These are phyloP conservation scores for Lactuca sativa DNA, from an alignment of 129 eudicot species.

Conservation along the genomic window DNA sequence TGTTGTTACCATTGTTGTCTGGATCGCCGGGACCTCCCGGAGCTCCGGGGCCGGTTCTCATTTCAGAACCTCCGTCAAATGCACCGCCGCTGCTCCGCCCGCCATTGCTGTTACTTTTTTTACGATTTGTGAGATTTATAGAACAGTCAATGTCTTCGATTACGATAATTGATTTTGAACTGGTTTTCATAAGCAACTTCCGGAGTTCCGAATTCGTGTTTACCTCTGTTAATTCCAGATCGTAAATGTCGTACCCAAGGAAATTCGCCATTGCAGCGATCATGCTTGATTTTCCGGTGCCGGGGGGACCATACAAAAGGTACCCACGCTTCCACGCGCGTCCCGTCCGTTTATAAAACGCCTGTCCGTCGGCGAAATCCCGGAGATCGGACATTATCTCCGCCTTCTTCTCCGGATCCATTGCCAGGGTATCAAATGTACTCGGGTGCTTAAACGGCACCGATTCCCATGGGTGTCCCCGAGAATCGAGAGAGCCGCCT, in stretches of 20 bases:
- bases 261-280: conserved; percentile 97
- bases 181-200: conserved; percentile 85
- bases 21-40: conserved; percentile 46
- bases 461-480: conserved; percentile 95
- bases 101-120: conserved; percentile 27
- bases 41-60: conserved; percentile 23
- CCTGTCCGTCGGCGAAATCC: conserved; percentile 83
- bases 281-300: conserved; percentile 97
- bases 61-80: conserved; percentile 19
- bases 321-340: conserved; percentile 98
- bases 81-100: conserved; percentile 22
- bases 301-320: conserved; percentile 84
- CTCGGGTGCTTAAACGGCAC: conserved; percentile 97
- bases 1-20: conserved; percentile 30
- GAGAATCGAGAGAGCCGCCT: conserved; percentile 78
- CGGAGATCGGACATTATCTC: conserved; percentile 69
- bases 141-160: conserved; percentile 97
- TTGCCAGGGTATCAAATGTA: conserved; percentile 85
- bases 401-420: conserved; percentile 68
- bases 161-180: conserved; percentile 86
- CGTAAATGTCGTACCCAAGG: conserved; percentile 85
- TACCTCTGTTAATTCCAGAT: conserved; percentile 85
- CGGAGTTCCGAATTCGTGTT: conserved; percentile 77
- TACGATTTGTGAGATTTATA: conserved; percentile 59
- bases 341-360: conserved; percentile 86